Evolutionary conservation across 1,284 basidiomycete genomes (phyloP).

Genomic region (Microbotryomycetes sp.): DNA sequence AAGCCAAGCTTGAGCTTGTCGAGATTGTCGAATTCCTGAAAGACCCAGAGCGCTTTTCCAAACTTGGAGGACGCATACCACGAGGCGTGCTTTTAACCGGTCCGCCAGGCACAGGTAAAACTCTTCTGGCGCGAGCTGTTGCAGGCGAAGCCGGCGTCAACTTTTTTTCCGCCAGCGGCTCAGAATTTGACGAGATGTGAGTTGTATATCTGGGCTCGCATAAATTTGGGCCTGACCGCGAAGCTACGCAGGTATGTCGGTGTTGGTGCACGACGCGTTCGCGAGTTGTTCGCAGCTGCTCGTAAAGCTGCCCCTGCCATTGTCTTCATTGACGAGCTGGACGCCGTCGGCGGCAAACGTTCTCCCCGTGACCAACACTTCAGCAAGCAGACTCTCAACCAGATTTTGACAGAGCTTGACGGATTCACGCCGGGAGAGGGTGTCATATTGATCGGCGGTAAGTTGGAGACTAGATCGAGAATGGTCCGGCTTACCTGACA

Average conservation of each 20-base stretch:
- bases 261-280: slow-evolving; percentile 89
- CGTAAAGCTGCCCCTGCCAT: slow-evolving; percentile 92
- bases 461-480: not conserved
- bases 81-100: slow-evolving; percentile 87
- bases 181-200: slow-evolving; percentile 92
- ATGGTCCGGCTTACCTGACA: slow-evolving; percentile 1
- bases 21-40: slow-evolving; percentile 90
- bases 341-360: slow-evolving; percentile 88
- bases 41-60: slow-evolving; percentile 78
- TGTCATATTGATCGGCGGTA: slow-evolving; percentile 72
- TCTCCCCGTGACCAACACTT: slow-evolving; percentile 79
- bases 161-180: slow-evolving; percentile 65
- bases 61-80: slow-evolving; percentile 81
- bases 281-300: slow-evolving; percentile 90
- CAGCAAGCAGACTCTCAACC: slow-evolving; percentile 86
- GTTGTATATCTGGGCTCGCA: slow-evolving; percentile 24
- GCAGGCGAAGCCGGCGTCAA: slow-evolving; percentile 95
- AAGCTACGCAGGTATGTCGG: slow-evolving; percentile 55
- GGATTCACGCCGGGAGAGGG: slow-evolving; percentile 86
- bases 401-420: slow-evolving; percentile 89
- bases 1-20: slow-evolving; percentile 85
- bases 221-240: slow-evolving; percentile 11
- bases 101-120: slow-evolving; percentile 80
- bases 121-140: slow-evolving; percentile 87
- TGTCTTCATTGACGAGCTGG: slow-evolving; percentile 89